Evolutionary conservation across 768 basidiomycete species (phyloP).

Genomic region (Serpula lacrymans): DNA sequence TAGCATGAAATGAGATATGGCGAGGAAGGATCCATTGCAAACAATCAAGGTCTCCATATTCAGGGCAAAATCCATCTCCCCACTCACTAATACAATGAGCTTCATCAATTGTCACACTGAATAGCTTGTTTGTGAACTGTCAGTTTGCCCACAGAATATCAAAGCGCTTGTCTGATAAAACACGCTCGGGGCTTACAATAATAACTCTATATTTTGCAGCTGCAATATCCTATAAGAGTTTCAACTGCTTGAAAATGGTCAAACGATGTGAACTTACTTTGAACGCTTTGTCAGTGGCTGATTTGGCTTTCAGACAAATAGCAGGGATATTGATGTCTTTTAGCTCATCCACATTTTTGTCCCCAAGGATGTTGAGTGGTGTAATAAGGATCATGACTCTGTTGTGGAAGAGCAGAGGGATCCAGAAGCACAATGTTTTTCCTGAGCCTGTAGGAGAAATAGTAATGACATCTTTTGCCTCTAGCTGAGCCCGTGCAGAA

Average conservation of each 20-base stretch:
- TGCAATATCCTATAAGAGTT: slow-evolving; percentile 20
- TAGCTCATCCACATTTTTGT: slow-evolving; percentile 2
- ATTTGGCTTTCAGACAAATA: slow-evolving; percentile 7
- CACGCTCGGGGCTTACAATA: slow-evolving; percentile 25
- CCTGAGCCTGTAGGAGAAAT: slow-evolving; percentile 9
- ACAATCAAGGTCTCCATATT: slow-evolving; percentile 23
- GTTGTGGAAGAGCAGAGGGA: slow-evolving; percentile 10
- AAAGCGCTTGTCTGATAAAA: slow-evolving; percentile 13
- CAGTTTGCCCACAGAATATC: slow-evolving; percentile 15
- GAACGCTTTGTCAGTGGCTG: slow-evolving; percentile 6
- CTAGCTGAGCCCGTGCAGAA: slow-evolving; percentile 1
- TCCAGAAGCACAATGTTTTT: slow-evolving; percentile 10
- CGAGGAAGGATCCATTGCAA: slow-evolving; percentile 26
- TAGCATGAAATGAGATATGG: slow-evolving; percentile 24
- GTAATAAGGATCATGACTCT: slow-evolving; percentile 10
- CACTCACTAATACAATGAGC: slow-evolving; percentile 39
- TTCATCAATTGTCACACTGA: slow-evolving; percentile 34
- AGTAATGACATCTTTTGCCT: slow-evolving; percentile 6
- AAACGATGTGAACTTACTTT: slow-evolving; percentile 1
- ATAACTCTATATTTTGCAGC: slow-evolving; percentile 21
- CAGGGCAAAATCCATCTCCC: slow-evolving; percentile 29
- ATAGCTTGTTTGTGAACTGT: slow-evolving; percentile 14
- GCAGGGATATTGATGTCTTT: slow-evolving; percentile 5
- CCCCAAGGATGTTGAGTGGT: slow-evolving; percentile 11
- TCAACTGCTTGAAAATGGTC: slow-evolving; percentile 9